Base-by-base conservation (phyloP, 2,329 filamentous ascomycete species). In the Colletotrichum sidae region DNA sequence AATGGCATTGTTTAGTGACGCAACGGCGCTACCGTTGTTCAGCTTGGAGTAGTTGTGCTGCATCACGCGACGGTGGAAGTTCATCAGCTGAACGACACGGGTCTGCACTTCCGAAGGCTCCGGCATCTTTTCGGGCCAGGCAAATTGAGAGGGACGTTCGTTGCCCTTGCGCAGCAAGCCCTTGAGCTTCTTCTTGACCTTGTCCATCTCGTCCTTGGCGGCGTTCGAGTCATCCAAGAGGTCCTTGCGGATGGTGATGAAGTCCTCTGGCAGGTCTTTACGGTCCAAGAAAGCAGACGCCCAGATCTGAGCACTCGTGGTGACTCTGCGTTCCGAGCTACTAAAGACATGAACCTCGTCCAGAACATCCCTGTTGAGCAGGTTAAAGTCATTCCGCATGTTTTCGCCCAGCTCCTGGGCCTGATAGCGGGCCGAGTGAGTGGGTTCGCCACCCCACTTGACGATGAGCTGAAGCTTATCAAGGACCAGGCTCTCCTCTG, bases 161-260 rank as follows among this genome's bases (percentile, higher is more conserved):
- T 94, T 93, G n/a, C 95, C 96, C 77, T 97, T 92, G 37, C 96
- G 90, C 63, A 99, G 80, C 17, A 99, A 84, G 1, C 93, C 90
- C 81, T 99, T 99, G 35, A 99, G 86, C 88, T 97, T 97, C 87
- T 99, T 99, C 85, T 99, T 99, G 60, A 99, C 96, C 79, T 97
- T 97, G 80, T 99, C 96, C 92, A 97, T 99, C 74, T 97, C 94
- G 76, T 99, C 96, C 77, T 99, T 99, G 63, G 96, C 96, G 4
- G 96, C 96, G 77, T 99, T 99, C 0, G 94, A 98, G 75, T 99
- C 96, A 76, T 99, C 96, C 3, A 99, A 82, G 7, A 99, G 85
- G 78, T 98, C 94, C 76, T 99, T 99, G 57, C 96, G 90, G 61
- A 98, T 90, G 39, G 89, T 91, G 68, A 99, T 97, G 69, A 93